Percentiles rank a stretch among this genome's conserved stretches.
Evolutionary conservation across 2,329 filamentous ascomycete species (phyloP).

Genomic region (Pseudocercospora fijiensis): DNA sequence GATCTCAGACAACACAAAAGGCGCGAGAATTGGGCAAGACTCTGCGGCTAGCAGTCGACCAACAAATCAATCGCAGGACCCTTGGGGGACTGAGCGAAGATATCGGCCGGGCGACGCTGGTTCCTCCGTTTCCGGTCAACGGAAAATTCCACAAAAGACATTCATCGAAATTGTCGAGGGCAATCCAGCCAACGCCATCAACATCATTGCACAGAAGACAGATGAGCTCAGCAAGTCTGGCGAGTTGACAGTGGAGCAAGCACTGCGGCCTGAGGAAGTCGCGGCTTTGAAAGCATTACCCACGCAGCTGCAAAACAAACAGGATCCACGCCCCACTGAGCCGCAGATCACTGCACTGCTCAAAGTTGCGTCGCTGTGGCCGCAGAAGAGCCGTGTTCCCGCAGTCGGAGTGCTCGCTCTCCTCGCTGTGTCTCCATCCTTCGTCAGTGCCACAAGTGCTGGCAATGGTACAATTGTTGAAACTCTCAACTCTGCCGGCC

Average conservation of each 20-base stretch:
- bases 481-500: constrained; percentile 57
- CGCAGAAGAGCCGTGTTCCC: constrained; percentile 74
- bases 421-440: constrained; percentile 65
- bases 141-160: constrained; percentile 34
- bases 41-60: constrained; percentile 43
- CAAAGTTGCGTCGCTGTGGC: constrained; percentile 76
- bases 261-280: constrained; percentile 71
- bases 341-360: constrained; percentile 56
- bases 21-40: constrained; percentile 67
- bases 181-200: constrained; percentile 45
- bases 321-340: constrained; percentile 43
- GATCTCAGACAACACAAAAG: constrained; percentile 85
- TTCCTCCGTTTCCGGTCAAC: constrained; percentile 34
- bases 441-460: constrained; percentile 60
- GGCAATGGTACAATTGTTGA: constrained; percentile 58
- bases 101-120: constrained; percentile 71
- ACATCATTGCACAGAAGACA: constrained; percentile 66
- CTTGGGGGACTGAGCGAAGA: constrained; percentile 73
- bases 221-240: constrained; percentile 63
- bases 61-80: constrained; percentile 60
- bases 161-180: constrained; percentile 37
- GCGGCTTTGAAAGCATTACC: constrained; percentile 61
- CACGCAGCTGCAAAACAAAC: constrained; percentile 58
- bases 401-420: constrained; percentile 86
- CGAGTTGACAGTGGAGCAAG: constrained; percentile 48